phyloP scores from a whole-genome alignment of 106 monocot species.

The Amphibolis antarctica region DNA sequence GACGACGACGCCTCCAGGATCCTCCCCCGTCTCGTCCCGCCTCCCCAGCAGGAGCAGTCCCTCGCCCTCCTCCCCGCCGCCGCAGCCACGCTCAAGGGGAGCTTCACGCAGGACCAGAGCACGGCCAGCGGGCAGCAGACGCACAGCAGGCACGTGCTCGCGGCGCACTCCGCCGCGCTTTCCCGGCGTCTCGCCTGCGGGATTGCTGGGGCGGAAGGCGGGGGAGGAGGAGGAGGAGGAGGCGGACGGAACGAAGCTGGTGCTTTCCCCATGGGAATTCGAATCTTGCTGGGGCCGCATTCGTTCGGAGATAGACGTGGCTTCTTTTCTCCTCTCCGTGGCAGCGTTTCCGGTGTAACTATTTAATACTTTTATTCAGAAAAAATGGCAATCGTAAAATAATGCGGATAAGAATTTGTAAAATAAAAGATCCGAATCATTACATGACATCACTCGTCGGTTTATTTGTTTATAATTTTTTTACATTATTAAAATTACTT shows the following conservation, averaged over 20 bases:
- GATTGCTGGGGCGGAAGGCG: neutral
- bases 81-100: conserved; percentile 5
- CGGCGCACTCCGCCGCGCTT: conserved; percentile 11
- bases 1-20: conserved; percentile 18
- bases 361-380: too few relatives aligned
- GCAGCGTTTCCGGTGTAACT: too few relatives aligned
- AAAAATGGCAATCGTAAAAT: too few relatives aligned
- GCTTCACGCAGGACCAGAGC: conserved; percentile 13
- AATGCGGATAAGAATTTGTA: too few relatives aligned
- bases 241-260: neutral
- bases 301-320: too few relatives aligned
- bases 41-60: neutral
- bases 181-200: neutral
- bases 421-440: too few relatives aligned
- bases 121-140: conserved; percentile 20
- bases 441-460: too few relatives aligned
- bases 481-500: too few relatives aligned
- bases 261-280: neutral
- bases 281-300: too few relatives aligned
- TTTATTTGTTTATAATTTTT: too few relatives aligned
- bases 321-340: too few relatives aligned
- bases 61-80: neutral
- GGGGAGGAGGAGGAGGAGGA: neutral
- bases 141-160: conserved; percentile 19
- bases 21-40: neutral